Evolutionary conservation across 2,329 filamentous ascomycete genomes (phyloP).

Genomic region (Colletotrichum simmondsii): DNA sequence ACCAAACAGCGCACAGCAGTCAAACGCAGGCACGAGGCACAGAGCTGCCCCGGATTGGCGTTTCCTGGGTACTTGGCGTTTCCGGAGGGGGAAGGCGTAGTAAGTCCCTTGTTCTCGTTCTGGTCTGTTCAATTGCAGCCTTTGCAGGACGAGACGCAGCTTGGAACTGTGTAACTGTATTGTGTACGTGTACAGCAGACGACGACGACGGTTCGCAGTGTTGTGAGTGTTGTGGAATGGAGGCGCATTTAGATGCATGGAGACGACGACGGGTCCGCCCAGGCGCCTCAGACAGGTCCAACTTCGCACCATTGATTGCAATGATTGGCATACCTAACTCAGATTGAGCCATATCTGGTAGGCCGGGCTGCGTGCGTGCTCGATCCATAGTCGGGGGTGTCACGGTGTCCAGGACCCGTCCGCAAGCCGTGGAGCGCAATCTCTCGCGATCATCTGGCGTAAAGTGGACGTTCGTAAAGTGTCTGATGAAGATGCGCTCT

Average conservation of each 20-base stretch:
- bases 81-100: not conserved
- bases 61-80: not conserved
- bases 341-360: conserved; percentile 22
- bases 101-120: not conserved
- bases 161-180: too few relatives aligned
- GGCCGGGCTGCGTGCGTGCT: not conserved
- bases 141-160: not conserved
- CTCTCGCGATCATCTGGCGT: conserved; percentile 25
- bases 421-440: conserved; percentile 22
- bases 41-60: conserved; percentile 3
- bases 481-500: not conserved
- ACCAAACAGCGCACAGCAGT: conserved; percentile 6
- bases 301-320: not conserved
- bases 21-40: conserved; percentile 13
- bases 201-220: not conserved
- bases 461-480: conserved; percentile 1
- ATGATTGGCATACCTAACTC: conserved; percentile 7
- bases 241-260: not conserved
- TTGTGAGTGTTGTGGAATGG: conserved; percentile 11
- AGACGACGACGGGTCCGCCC: not conserved
- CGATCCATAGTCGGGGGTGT: conserved; percentile 1
- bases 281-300: too few relatives aligned
- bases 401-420: conserved; percentile 7
- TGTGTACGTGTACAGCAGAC: not conserved
- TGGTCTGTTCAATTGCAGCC: not conserved